Base-by-base conservation (phyloP, 2,329 filamentous ascomycete genomes). In the Xylaria sp. region DNA sequence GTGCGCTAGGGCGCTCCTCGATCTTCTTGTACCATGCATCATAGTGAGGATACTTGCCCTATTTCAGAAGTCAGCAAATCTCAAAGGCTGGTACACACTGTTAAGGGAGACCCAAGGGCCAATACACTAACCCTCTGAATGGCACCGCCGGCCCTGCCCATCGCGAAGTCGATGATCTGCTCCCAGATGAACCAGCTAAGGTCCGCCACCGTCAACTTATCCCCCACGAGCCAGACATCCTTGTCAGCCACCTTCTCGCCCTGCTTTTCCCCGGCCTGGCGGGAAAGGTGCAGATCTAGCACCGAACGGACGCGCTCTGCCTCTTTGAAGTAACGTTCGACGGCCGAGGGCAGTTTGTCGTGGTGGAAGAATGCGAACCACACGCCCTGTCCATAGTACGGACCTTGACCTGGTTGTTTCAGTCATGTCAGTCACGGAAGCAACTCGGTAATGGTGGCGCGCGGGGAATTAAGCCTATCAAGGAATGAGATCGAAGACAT, bases 331-430 rank as follows among this genome's bases (percentile, higher is more conserved):
- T 85, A 86, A 11, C 84, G 80, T 15, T 83, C 79, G 28, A 81
- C 76, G 4, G 82, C 83, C n/a, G 79, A 80, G 0, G 75, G 77
- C 15, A 84, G 51, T 68, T 81, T 81, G 68, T 85, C 82, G 0
- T 74, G 75, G 73, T 84, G 80, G 67, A 80, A 81, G 10, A 66
- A 15, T 20, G 56, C 72, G 74, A 83, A 85, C 83, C 82, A 85
- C 33, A 74, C 76, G 0, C 75, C 75, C 71, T 85, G 83, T 20
- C 84, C 84, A 67, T 80, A 85, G 74, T 85, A 85, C 0, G 83
- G 83, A 1, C 83, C 83, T 70, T 85, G 83, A n/a, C 68, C 68
- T 70, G 28, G n/a, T 31, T 17, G 4, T 15, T 42, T 6, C 2
- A 15, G 6, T 13, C 28, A 17, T 26, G 60, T 67, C 20, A 67